phyloP scores from a whole-genome alignment of 2,329 filamentous ascomycete species.

The Spiromastix sp. region DNA sequence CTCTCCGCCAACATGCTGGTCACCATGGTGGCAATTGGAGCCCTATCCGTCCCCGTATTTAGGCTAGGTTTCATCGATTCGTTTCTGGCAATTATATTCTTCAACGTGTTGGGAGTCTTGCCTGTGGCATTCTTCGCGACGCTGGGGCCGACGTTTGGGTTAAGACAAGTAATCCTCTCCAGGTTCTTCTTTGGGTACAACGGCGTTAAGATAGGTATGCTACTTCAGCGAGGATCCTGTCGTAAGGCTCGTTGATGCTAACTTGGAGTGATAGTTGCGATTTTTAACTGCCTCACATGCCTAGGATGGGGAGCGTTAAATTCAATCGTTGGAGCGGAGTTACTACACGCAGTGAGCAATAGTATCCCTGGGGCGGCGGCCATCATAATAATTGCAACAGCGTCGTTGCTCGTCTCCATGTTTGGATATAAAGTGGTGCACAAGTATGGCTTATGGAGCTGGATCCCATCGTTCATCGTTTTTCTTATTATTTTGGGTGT shows the following conservation, averaged over 20 bases:
- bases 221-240: neutral
- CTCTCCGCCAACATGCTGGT: constrained; percentile 1
- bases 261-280: constrained; percentile 8
- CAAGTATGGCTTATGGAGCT: constrained; percentile 63
- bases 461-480: constrained; percentile 62
- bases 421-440: constrained; percentile 71
- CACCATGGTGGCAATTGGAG: constrained; percentile 3
- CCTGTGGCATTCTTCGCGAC: constrained; percentile 54
- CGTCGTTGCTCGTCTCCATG: constrained; percentile 59
- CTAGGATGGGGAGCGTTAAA: constrained; percentile 69
- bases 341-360: constrained; percentile 62
- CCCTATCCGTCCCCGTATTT: constrained; percentile 2
- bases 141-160: constrained; percentile 62
- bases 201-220: constrained; percentile 55
- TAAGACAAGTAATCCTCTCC: constrained; percentile 66
- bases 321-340: constrained; percentile 67
- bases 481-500: constrained; percentile 61
- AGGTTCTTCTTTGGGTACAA: constrained; percentile 50
- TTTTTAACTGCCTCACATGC: constrained; percentile 53
- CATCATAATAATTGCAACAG: constrained; percentile 61
- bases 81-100: constrained; percentile 5
- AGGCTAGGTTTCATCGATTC: constrained; percentile 4
- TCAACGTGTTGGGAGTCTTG: constrained; percentile 3
- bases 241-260: neutral
- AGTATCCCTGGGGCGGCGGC: constrained; percentile 56